phyloP scores from a whole-genome alignment of 768 basidiomycete genomes.

The Suillus paluster region DNA sequence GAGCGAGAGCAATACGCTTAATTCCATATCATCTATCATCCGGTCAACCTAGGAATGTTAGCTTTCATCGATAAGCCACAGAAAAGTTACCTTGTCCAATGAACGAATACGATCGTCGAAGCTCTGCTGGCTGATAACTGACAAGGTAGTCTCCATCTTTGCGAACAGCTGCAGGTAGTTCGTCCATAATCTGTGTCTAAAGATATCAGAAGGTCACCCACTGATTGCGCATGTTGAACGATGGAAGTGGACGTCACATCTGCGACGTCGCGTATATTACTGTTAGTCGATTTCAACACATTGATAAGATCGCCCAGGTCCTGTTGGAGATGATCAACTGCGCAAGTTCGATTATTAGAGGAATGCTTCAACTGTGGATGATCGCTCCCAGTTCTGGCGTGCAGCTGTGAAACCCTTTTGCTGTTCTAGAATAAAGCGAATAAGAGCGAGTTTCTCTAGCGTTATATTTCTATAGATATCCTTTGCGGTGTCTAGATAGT shows the following conservation, averaged over 20 bases:
- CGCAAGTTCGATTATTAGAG: neutral
- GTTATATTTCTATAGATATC: slow-evolving; percentile 72
- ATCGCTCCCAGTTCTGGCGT: slow-evolving; percentile 35
- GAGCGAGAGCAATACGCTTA: slow-evolving; percentile 22
- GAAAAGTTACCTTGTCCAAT: slow-evolving; percentile 25
- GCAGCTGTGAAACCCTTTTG: slow-evolving; percentile 42
- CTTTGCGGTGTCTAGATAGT: slow-evolving; percentile 56
- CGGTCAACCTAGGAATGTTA: slow-evolving; percentile 26
- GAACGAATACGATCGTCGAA: slow-evolving; percentile 22
- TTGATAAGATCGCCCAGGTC: slow-evolving; percentile 33
- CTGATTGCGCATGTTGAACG: slow-evolving; percentile 24
- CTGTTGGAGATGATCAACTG: slow-evolving; percentile 19
- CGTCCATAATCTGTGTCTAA: slow-evolving; percentile 3
- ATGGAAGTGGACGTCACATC: slow-evolving; percentile 20
- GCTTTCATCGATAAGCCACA: slow-evolving; percentile 6
- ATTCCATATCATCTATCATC: slow-evolving; percentile 28
- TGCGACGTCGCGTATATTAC: slow-evolving; percentile 24
- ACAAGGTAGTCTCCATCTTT: slow-evolving; percentile 24
- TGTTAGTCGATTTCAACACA: slow-evolving; percentile 22
- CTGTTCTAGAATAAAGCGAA: slow-evolving; percentile 49
- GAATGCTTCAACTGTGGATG: neutral
- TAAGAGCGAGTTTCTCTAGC: slow-evolving; percentile 54
- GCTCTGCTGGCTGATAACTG: slow-evolving; percentile 25
- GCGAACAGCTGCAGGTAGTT: slow-evolving; percentile 25
- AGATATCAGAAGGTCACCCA: slow-evolving; percentile 12